Base-by-base conservation (phyloP, 1,139 yeast species). In the Geotrichum fermentans region DNA sequence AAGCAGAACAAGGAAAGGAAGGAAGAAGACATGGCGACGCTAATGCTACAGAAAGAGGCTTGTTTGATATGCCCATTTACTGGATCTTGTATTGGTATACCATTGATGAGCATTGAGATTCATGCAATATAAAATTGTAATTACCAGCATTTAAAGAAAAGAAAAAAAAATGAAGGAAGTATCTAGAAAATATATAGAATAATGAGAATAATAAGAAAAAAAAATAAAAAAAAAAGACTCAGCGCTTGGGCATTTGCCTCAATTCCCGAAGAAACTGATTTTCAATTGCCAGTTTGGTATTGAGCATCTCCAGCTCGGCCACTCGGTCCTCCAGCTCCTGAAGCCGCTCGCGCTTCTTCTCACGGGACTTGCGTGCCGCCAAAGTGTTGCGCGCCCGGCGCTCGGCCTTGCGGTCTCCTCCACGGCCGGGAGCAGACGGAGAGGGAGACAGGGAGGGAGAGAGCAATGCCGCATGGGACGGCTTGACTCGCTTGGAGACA, bases 311-410 rank as follows among this genome's bases (percentile, higher is more conserved):
- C 56, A 89, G 73, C 40, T 68, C 77, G 56, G 82, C 87, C 51
- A 90, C 95, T 64, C 79, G 79, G 29, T 69, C 78, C 69, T 90
- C 97, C 66, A 90, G 73, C 64, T 87, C 94, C 52, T 69, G 64
- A 87, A 90, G 84, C 68, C 95, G 78, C 66, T 85, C 88, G 79
- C 85, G 81, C 71, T 89, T 88, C 69, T 96, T 80, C 34, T 96
- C 96, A 60, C 97, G 78, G 38, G 96, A 88, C 65, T 97, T 78
- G 68, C 97, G 81, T 14, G 97, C 97, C 54, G 97, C 97, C 66
- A 89, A 96, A 21, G 97, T 90, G 74, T 90, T 90, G 68, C 90
- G 81, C 37, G 96, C 97, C 62, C 98, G 81, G 67, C 90, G 87
- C 61, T 83, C 64, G 47, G 87, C 78, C 51, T 76, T 77, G 17